Base-by-base conservation (phyloP, 805 yeast genomes). In the Lipomyces starkeyi region DNA sequence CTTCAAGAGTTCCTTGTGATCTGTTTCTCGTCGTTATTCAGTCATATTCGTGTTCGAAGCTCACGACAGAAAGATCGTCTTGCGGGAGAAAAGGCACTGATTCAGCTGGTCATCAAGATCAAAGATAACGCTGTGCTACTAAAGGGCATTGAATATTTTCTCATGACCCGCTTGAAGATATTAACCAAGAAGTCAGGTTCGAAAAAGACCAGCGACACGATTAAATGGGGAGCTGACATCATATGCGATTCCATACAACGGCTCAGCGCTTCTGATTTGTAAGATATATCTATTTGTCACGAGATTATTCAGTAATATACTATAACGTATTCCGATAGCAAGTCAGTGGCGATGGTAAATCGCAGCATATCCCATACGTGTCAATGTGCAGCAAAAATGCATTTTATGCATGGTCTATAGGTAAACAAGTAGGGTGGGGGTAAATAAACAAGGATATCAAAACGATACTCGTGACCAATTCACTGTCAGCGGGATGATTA, bases 71-170 rank as follows among this genome's bases (percentile, higher is more conserved):
- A 69, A 63, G 63, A 74, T 68, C 32, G 73, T 72, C 69, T 80
- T 54, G 83, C 84, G 63, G 85, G 85, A 64, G 88, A 85, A 66
- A 81, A 81, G 54, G 73, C 80, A 3, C 74, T 88, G 59, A 79
- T 86, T n/a, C 84, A 84, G 70, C 73, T 83, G 59, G 70, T 88
- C 0, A 77, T 84, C 17, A 87, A 86, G 68, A 86, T 90, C 62
- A 84, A 83, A 67, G 90, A 87, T 34, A 87, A 88, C 71, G 78
- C 83, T 0, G 79, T 86, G 0, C 77, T 91, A 58, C 74, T 89
- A 64, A 84, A 88, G 74, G 97, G 97, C 3, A 74, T 91, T 58
- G 88, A 86, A 73, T 87, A 83, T 69, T 88, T 90, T 74, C 77
- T 88, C 54, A 83, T 82, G 56, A 82, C 70, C 29, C 64, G 78